phyloP scores from a whole-genome alignment of 805 yeast species.

The Brettanomyces sp. region DNA sequence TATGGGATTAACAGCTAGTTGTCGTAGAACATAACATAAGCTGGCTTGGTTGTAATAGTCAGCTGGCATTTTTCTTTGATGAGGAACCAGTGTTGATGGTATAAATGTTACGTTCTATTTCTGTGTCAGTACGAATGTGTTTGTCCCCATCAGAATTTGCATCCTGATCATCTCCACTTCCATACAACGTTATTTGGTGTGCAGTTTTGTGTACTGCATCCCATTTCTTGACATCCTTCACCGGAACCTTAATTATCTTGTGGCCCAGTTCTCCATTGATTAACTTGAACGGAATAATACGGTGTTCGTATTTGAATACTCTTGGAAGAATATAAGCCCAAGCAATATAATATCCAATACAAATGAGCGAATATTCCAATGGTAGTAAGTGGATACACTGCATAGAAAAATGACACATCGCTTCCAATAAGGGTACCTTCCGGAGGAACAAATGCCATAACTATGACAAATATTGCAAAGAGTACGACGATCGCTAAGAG shows the following conservation, averaged over 20 bases:
- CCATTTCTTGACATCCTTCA: constrained; percentile 25
- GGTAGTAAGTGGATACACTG: constrained; percentile 30
- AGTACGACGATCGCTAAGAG: constrained; percentile 25
- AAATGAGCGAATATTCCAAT: constrained; percentile 26
- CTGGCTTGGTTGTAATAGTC: too few species aligned
- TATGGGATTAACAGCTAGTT: neutral
- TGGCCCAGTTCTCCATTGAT: constrained; percentile 32
- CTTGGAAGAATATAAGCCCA: constrained; percentile 30
- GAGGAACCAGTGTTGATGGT: too few species aligned
- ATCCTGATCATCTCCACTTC: neutral
- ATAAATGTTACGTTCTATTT: too few species aligned
- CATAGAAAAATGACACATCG: constrained; percentile 34
- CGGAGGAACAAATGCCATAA: constrained; percentile 35
- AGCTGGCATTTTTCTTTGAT: too few species aligned
- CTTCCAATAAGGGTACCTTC: constrained; percentile 30
- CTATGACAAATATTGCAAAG: constrained; percentile 29
- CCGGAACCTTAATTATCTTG: constrained; percentile 28
- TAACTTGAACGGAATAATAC: constrained; percentile 22
- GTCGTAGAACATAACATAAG: neutral
- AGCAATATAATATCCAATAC: constrained; percentile 26
- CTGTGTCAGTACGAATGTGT: too few species aligned
- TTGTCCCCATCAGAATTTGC: too few species aligned
- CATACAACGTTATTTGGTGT: neutral
- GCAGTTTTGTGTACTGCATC: constrained; percentile 15
- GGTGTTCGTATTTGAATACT: constrained; percentile 26